Conservation (phyloP, 75 land plant genomes). For the Pseudotsuga menziesii region DNA sequence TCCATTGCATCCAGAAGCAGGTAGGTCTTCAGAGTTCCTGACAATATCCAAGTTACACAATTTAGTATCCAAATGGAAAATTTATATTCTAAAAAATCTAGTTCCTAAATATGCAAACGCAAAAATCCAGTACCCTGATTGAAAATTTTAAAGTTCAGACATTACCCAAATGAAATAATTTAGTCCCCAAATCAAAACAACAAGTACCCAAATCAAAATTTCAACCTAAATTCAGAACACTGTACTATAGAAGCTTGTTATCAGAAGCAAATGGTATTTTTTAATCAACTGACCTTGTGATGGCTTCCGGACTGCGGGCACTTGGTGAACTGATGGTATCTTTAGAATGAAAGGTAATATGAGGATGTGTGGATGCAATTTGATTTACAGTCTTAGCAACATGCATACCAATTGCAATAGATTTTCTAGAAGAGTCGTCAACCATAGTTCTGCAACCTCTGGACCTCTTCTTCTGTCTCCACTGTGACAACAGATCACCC, state of each 20-base stretch:
- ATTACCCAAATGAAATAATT: not conserved
- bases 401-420: not conserved
- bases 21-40: conserved; percentile 5
- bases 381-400: not conserved
- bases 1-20: not conserved
- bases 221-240: not conserved
- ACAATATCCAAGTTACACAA: not conserved
- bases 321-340: not conserved
- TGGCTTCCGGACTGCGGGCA: not conserved
- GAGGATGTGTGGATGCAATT: not conserved
- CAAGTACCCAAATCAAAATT: not conserved
- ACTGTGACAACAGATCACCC: conserved; percentile 7
- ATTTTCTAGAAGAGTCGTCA: conserved; percentile 6
- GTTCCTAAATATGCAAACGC: not conserved
- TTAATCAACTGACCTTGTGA: conserved; percentile 3
- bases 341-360: not conserved
- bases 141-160: not conserved
- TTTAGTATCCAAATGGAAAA: too few relatives aligned
- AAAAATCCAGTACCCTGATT: not conserved
- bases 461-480: conserved; percentile 14
- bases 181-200: not conserved
- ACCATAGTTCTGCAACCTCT: conserved; percentile 4
- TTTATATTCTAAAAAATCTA: too few relatives aligned
- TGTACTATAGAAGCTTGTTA: not conserved
- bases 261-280: not conserved